Evolutionary conservation across 768 basidiomycete genomes (phyloP).

Genomic region (Leucocoprinus birnbaumii): DNA sequence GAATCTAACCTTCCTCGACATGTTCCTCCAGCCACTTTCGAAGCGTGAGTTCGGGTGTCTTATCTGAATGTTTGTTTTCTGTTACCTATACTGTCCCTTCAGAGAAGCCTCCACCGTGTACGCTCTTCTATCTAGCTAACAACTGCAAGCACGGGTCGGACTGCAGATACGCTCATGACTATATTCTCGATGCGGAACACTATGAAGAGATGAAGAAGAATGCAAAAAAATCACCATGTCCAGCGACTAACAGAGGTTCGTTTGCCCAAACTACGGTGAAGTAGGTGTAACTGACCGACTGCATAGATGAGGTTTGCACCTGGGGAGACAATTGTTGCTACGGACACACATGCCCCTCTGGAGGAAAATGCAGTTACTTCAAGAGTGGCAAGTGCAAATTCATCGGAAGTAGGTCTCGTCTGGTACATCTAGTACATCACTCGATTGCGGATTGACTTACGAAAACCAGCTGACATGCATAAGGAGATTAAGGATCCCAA

Average conservation of each 20-base stretch:
- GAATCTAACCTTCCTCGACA: background rate
- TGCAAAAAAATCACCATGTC: conserved; percentile 63
- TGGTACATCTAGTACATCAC: conserved; percentile 17
- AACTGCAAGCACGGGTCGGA: conserved; percentile 53
- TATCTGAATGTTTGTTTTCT: conserved; percentile 9
- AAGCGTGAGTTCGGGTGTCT: conserved; percentile 22
- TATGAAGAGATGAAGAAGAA: conserved; percentile 50
- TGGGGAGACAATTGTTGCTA: conserved; percentile 63
- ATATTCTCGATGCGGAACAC: conserved; percentile 51
- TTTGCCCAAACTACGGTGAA: background rate
- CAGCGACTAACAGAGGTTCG: conserved; percentile 54
- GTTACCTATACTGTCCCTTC: conserved; percentile 15
- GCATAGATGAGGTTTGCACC: conserved; percentile 50
- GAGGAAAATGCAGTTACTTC: conserved; percentile 41
- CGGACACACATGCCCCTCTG: conserved; percentile 48
- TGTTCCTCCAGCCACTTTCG: background rate
- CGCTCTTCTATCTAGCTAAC: conserved; percentile 58
- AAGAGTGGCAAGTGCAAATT: conserved; percentile 63
- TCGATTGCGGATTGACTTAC: conserved; percentile 11
- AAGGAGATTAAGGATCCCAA: conserved; percentile 23
- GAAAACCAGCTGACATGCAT: conserved; percentile 45
- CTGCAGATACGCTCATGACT: conserved; percentile 65
- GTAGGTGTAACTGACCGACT: background rate
- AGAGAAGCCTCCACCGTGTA: conserved; percentile 69
- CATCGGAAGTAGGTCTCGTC: conserved; percentile 44